These are phyloP conservation scores for Leonotis leonurus DNA, from an alignment of 257 asterid genomes.

Conservation along the genomic window DNA sequence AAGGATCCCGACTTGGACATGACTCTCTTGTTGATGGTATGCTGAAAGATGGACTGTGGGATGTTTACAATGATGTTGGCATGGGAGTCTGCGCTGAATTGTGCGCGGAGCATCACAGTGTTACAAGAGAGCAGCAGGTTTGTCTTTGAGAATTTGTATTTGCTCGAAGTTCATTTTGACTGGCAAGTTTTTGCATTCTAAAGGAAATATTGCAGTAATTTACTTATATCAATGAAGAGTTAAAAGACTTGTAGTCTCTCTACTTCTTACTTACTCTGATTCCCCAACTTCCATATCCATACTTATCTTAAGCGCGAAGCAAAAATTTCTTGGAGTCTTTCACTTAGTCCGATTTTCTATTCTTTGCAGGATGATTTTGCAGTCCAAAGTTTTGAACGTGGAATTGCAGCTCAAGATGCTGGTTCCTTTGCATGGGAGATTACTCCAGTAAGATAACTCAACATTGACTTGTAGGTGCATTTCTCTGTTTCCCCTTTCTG, in stretches of 20 bases:
- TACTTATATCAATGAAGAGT: no score
- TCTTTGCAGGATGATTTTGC: constrained; percentile 73
- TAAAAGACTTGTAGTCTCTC: neutral
- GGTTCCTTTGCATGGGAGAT: constrained; percentile 94
- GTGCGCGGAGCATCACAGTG: constrained; percentile 73
- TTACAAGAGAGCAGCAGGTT: constrained; percentile 95
- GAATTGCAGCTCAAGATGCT: constrained; percentile 86
- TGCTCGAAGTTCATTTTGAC: neutral
- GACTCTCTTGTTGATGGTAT: constrained; percentile 97
- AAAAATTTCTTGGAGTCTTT: neutral
- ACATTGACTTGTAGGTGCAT: constrained; percentile 8
- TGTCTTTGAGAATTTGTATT: constrained; percentile 13
- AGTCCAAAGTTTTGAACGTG: constrained; percentile 93
- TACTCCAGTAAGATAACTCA: constrained; percentile 52
- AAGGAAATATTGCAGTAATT: neutral
- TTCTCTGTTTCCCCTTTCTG: neutral
- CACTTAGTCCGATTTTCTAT: neutral
- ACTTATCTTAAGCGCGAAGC: neutral
- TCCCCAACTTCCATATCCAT: neutral
- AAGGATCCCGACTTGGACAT: constrained; percentile 97
- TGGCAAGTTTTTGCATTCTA: neutral
- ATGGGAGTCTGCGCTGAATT: constrained; percentile 99
- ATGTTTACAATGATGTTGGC: constrained; percentile 82
- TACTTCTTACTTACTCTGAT: neutral
- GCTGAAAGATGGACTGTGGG: constrained; percentile 98